Percentiles rank a stretch among this genome's conserved stretches.
Conservation (phyloP, 2,329 filamentous ascomycete genomes). For the Juglanconis oblonga region DNA sequence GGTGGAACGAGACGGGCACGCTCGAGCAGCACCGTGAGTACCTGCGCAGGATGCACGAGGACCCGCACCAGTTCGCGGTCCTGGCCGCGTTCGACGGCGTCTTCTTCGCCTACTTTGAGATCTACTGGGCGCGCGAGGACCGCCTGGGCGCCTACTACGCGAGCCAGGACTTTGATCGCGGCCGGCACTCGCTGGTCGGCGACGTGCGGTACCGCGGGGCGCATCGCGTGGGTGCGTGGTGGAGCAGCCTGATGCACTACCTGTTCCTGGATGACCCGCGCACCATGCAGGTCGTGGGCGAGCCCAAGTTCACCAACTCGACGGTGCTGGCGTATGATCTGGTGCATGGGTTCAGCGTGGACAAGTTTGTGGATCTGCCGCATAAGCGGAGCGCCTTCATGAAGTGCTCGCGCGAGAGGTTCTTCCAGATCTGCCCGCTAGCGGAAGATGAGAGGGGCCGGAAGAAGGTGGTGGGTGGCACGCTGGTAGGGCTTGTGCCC, state of each 20-base stretch:
- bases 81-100: conserved; percentile 69
- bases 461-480: conserved; percentile 54
- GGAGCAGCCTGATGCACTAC: conserved; percentile 61
- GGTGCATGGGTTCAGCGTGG: conserved; percentile 68
- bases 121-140: conserved; percentile 71
- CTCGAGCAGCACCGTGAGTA: conserved; percentile 73
- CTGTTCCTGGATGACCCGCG: conserved; percentile 60
- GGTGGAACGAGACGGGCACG: conserved; percentile 78
- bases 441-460: conserved; percentile 37
- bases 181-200: conserved; percentile 56
- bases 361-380: conserved; percentile 70
- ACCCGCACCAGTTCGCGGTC: conserved; percentile 69
- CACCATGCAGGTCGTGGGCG: conserved; percentile 58
- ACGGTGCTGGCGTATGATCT: conserved; percentile 73
- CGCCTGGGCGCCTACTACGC: conserved; percentile 54
- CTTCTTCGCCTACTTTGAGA: conserved; percentile 74
- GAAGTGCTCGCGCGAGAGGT: conserved; percentile 62
- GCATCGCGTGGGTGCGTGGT: conserved; percentile 60
- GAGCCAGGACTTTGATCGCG: conserved; percentile 55
- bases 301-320: conserved; percentile 69
- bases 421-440: conserved; percentile 66
- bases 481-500: conserved; percentile 50
- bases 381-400: conserved; percentile 70
- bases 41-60: conserved; percentile 63
- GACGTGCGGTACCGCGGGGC: conserved; percentile 59